These are phyloP conservation scores for Lasiosphaeria hispida DNA, from an alignment of 495 filamentous ascomycete species.

Conservation along the genomic window DNA sequence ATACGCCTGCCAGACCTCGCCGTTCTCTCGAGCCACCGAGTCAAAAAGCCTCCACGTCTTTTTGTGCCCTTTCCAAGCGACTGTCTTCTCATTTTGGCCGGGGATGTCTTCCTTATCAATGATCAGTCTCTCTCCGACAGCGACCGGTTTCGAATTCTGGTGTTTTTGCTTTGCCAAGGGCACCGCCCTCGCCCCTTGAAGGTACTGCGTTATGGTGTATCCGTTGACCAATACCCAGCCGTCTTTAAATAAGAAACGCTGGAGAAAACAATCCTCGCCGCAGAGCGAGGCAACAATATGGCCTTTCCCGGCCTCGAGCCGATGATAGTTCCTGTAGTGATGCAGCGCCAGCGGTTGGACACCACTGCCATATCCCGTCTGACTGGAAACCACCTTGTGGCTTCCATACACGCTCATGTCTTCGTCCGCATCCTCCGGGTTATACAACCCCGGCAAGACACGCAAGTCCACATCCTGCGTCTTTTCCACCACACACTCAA, in stretches of 20 bases:
- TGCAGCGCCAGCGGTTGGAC: conserved; percentile 55
- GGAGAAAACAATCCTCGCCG: conserved; percentile 55
- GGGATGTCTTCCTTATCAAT: conserved; percentile 15
- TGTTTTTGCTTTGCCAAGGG: conserved; percentile 3
- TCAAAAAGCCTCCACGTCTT: conserved; percentile 37
- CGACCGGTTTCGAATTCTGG: not conserved
- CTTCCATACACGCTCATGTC: conserved; percentile 32
- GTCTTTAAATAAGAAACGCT: conserved; percentile 56
- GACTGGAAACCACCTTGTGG: conserved; percentile 18
- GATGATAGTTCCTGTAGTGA: conserved; percentile 57
- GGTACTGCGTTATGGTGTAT: conserved; percentile 53
- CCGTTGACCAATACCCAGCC: conserved; percentile 59
- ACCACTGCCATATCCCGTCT: conserved; percentile 57
- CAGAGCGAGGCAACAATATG: conserved; percentile 50
- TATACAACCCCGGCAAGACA: conserved; percentile 51
- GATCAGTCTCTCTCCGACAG: conserved; percentile 20
- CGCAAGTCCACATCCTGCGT: conserved; percentile 46
- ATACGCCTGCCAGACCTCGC: conserved; percentile 41
- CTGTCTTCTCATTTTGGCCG: conserved; percentile 11
- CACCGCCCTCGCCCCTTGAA: conserved; percentile 30
- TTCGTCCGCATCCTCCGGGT: conserved; percentile 30
- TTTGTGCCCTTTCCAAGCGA: conserved; percentile 32
- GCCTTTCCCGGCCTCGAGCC: conserved; percentile 48
- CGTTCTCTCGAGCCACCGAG: conserved; percentile 24
- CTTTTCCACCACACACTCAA: conserved; percentile 53